These are phyloP conservation scores for Lupinus albus DNA, from an alignment of 306 rosid species.

Conservation along the genomic window DNA sequence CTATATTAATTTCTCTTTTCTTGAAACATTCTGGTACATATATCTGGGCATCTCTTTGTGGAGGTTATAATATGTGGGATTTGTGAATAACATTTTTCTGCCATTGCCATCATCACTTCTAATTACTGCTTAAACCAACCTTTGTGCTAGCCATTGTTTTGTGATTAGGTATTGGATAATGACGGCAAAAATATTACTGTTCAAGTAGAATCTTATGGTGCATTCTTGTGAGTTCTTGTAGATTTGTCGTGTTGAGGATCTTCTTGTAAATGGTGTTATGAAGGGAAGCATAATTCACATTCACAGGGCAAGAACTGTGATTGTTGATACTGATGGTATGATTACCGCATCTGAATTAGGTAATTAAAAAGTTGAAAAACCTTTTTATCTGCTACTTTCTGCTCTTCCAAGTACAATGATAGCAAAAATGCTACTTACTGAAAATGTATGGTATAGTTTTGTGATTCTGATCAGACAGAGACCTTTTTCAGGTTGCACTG, in stretches of 20 bases:
- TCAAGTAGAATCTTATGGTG: slow-evolving; percentile 31
- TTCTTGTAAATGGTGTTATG: slow-evolving; percentile 80
- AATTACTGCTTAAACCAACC: slow-evolving; percentile 6
- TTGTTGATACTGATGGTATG: slow-evolving; percentile 66
- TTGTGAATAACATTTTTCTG: slow-evolving; percentile 28
- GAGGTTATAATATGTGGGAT: not conserved
- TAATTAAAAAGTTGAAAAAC: slow-evolving; percentile 41
- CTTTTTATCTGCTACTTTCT: slow-evolving; percentile 26
- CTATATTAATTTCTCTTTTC: not conserved
- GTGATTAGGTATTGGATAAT: slow-evolving; percentile 29
- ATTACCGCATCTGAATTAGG: slow-evolving; percentile 85
- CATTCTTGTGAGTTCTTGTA: slow-evolving; percentile 47
- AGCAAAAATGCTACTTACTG: slow-evolving; percentile 23
- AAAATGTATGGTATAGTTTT: slow-evolving; percentile 16
- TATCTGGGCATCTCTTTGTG: not conserved
- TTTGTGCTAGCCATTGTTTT: slow-evolving; percentile 23
- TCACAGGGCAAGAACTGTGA: slow-evolving; percentile 95
- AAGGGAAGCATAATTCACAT: slow-evolving; percentile 94
- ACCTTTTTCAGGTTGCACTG: slow-evolving; percentile 80
- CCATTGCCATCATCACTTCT: slow-evolving; percentile 16
- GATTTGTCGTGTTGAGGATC: slow-evolving; percentile 99
- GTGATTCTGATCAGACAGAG: slow-evolving; percentile 44
- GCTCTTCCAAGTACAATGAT: slow-evolving; percentile 27
- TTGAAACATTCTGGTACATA: not conserved
- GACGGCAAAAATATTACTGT: not conserved